These are phyloP conservation scores for Argentina anserina DNA, from an alignment of 306 rosid genomes.

Conservation along the genomic window DNA sequence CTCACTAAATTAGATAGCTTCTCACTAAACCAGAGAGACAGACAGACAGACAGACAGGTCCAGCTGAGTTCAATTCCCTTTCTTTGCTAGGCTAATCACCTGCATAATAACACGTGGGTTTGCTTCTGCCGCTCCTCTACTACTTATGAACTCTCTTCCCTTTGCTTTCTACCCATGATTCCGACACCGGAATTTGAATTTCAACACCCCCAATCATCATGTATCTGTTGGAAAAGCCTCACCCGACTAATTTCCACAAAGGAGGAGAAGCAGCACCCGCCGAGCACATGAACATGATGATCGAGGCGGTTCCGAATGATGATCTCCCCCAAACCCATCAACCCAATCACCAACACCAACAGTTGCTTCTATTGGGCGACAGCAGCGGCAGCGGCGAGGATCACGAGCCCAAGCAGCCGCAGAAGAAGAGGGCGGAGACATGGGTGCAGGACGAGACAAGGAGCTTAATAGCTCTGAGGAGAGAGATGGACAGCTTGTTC, in stretches of 20 bases:
- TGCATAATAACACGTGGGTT: too few species aligned
- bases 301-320: conserved; percentile 56
- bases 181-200: too few species aligned
- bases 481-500: conserved; percentile 73
- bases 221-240: conserved; percentile 76
- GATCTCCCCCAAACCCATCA: conserved; percentile 34
- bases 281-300: conserved; percentile 81
- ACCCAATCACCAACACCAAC: conserved; percentile 36
- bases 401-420: conserved; percentile 78
- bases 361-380: conserved; percentile 67
- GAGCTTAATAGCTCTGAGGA: conserved; percentile 57
- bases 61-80: not conserved
- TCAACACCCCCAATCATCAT: conserved; percentile 22
- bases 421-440: conserved; percentile 88
- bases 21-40: not conserved
- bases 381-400: conserved; percentile 76
- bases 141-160: not conserved
- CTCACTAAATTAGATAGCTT: too few species aligned
- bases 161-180: too few species aligned
- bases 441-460: conserved; percentile 99
- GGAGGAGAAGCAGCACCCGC: conserved; percentile 39
- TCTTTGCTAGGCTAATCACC: not conserved
- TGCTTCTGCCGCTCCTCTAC: too few species aligned
- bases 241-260: conserved; percentile 67
- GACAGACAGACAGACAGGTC: not conserved